Evolutionary conservation across 78 protist species (phyloP).

Genomic region (Anaeramoeba flamelloides): DNA sequence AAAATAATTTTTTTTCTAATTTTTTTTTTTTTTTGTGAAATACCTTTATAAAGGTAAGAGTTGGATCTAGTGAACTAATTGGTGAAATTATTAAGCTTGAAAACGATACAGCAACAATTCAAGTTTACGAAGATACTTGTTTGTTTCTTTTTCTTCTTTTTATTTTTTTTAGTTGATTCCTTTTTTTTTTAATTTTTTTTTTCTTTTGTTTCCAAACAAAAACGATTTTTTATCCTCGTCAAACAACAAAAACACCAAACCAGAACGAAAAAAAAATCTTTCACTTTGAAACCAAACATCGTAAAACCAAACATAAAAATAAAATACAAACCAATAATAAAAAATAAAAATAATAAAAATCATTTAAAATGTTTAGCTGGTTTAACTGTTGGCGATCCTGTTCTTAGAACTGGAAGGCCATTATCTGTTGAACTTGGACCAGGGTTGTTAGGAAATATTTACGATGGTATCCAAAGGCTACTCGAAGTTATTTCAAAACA

Average conservation of each 20-base stretch:
- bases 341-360: too few species aligned
- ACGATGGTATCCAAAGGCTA: conserved; percentile 99
- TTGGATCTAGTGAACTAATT: conserved; percentile 78
- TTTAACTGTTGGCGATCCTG: conserved; percentile 96
- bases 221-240: neutral
- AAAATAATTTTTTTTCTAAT: too few species aligned
- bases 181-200: too few species aligned
- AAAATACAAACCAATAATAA: too few species aligned
- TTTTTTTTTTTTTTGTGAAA: conserved; percentile 6
- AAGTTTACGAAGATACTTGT: conserved; percentile 98
- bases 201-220: conserved; percentile 4
- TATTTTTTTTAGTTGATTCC: too few species aligned
- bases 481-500: conserved; percentile 41
- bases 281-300: too few species aligned
- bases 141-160: too few species aligned
- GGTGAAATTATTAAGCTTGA: conserved; percentile 99
- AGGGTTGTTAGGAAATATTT: conserved; percentile 84
- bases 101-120: conserved; percentile 97
- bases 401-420: conserved; percentile 89
- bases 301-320: too few species aligned
- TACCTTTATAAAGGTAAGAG: conserved; percentile 63
- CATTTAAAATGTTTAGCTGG: conserved; percentile 63
- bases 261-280: too few species aligned
- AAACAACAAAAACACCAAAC: too few species aligned
- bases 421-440: conserved; percentile 98